Evolutionary conservation across 768 basidiomycete genomes (phyloP).

Genomic region (Boletus rufocinnamomeus): DNA sequence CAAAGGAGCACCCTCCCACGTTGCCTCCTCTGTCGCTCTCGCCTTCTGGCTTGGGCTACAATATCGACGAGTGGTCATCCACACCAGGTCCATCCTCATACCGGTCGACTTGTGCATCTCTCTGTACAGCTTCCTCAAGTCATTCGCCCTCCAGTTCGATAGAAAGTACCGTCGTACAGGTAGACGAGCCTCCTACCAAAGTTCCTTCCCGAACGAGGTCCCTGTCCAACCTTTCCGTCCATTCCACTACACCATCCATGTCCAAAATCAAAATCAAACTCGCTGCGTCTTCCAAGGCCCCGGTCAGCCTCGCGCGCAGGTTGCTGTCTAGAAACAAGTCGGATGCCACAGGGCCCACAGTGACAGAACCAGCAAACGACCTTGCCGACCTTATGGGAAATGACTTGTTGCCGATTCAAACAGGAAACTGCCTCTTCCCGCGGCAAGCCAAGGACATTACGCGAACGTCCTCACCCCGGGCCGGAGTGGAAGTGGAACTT

Average conservation of each 20-base stretch:
- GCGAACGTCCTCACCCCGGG: slow-evolving; percentile 13
- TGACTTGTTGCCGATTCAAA: slow-evolving; percentile 29
- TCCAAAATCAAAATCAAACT: slow-evolving; percentile 51
- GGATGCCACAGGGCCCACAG: slow-evolving; percentile 19
- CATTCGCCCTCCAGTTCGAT: slow-evolving; percentile 18
- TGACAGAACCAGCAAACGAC: slow-evolving; percentile 6
- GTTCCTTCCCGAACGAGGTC: slow-evolving; percentile 54
- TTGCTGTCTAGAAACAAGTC: slow-evolving; percentile 48
- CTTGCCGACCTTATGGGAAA: slow-evolving; percentile 11
- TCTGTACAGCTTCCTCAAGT: slow-evolving; percentile 38
- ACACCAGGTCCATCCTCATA: slow-evolving; percentile 38
- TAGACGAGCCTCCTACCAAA: slow-evolving; percentile 23
- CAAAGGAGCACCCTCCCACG: slow-evolving; percentile 51
- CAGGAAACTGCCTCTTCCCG: slow-evolving; percentile 42
- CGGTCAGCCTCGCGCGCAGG: slow-evolving; percentile 58
- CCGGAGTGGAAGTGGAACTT: slow-evolving; percentile 19
- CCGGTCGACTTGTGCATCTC: slow-evolving; percentile 36
- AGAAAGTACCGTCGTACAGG: slow-evolving; percentile 12
- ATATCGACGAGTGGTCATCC: slow-evolving; percentile 41
- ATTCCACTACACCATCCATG: slow-evolving; percentile 49
- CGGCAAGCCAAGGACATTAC: slow-evolving; percentile 42
- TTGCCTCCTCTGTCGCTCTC: slow-evolving; percentile 68
- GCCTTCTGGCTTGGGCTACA: slow-evolving; percentile 51
- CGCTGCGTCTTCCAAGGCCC: slow-evolving; percentile 40
- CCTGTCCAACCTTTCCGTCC: slow-evolving; percentile 53